Evolutionary conservation across 2,329 filamentous ascomycete species (phyloP), one percentile per base, ranked within the genome.

Genomic region (Sarocladium kiliense): DNA sequence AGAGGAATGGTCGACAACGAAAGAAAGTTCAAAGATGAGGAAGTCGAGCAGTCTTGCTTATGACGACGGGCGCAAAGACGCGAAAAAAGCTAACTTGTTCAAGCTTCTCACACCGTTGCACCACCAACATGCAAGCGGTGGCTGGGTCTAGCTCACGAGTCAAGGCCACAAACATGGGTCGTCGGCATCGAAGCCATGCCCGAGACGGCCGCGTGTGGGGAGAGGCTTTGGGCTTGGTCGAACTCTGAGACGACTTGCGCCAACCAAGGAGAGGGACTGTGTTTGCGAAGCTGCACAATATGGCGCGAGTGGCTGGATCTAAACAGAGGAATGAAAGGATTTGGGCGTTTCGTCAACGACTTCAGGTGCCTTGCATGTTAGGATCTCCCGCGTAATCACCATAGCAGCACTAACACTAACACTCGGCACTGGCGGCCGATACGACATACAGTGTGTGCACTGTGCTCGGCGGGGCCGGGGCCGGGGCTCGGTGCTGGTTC

Each of bases 271-370:
- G n/a, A 21, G 12, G 19, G 12, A n/a, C n/a, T n/a, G n/a, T n/a
- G n/a, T n/a, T n/a, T n/a, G n/a, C n/a, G n/a, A n/a, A n/a, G n/a
- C 7, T n/a, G 37, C 37, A 41, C 14, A 18, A 9, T 26, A 23
- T 45, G 7, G 41, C 41, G 41, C 41, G 41, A 45, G 41, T 45
- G 41, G 41, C 41, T 45, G 41, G 16, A 26, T 25, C 41, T 45
- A 18, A 7, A 6, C 18, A 45, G 21, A 30, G 14, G 44, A 11
- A 30, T 6, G 39, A 14, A 23, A 44, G 39, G 39, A 44, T 3
- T 21, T 21, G 39, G 39, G 3, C 4, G 39, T n/a, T 39, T 39
- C 36, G 30, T 34, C 14, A 9, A 34, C 30, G 30, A 34, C 30
- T 34, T 34, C 30, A 7, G 14, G 12, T 41, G n/a, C 37, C 7